Conservation (phyloP, 208 protist species). For the Jaenimonas drosophilae region DNA sequence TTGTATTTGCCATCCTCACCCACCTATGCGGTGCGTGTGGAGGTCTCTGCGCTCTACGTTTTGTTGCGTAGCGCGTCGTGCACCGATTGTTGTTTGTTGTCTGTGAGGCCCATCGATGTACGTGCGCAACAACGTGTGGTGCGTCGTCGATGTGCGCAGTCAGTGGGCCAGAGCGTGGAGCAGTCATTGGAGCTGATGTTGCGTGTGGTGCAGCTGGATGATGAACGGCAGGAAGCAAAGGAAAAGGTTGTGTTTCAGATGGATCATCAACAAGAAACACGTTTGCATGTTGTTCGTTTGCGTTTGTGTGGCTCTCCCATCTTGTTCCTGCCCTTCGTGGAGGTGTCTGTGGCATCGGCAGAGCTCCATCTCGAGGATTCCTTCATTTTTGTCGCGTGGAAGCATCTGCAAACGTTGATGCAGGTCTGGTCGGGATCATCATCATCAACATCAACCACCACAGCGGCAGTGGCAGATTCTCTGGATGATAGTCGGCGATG, state of each 20-base stretch:
- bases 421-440: constrained; percentile 10
- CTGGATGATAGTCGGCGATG: no score
- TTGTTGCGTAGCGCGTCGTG: no score
- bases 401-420: constrained; percentile 21
- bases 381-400: constrained; percentile 43
- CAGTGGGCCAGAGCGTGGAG: constrained; percentile 25
- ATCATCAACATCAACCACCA: no score
- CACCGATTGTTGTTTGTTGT: no score
- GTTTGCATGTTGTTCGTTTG: constrained; percentile 28
- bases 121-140: no score
- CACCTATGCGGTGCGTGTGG: no score
- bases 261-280: constrained; percentile 14
- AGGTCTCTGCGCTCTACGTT: no score
- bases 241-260: constrained; percentile 54
- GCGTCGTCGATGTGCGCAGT: no score
- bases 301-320: constrained; percentile 52
- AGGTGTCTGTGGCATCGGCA: constrained; percentile 20
- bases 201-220: constrained; percentile 49
- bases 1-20: no score
- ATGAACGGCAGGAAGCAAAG: constrained; percentile 48
- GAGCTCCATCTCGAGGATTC: constrained; percentile 69
- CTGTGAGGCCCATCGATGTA: no score
- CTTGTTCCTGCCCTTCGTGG: constrained; percentile 30
- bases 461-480: no score
- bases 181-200: constrained; percentile 39